Evolutionary conservation across 2,329 filamentous ascomycete genomes (phyloP).

Genomic region (Exophiala mesophila): DNA sequence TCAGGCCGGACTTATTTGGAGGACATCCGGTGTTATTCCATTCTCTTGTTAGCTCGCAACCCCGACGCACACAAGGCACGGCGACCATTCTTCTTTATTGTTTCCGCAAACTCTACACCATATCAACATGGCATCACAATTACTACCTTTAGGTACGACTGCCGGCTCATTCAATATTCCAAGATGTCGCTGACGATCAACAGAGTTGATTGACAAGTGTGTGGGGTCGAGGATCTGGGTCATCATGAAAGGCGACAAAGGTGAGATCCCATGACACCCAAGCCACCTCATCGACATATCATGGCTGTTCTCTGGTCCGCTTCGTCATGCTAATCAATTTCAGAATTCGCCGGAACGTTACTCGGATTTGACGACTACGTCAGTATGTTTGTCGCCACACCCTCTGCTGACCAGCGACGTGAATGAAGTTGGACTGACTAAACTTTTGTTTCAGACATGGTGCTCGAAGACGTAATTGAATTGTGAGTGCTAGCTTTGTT

Average conservation of each 20-base stretch:
- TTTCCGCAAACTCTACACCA: neutral
- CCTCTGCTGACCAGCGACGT: neutral
- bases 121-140: constrained; percentile 63
- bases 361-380: constrained; percentile 99
- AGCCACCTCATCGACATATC: too few relatives aligned
- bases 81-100: too few relatives aligned
- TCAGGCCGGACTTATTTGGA: too few relatives aligned
- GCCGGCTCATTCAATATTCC: too few relatives aligned
- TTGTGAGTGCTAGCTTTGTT: constrained; percentile 68
- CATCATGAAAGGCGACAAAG: constrained; percentile 98
- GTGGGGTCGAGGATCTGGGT: constrained; percentile 98
- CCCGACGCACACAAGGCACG: too few relatives aligned
- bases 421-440: neutral
- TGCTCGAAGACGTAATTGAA: constrained; percentile 93
- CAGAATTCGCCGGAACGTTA: constrained; percentile 92
- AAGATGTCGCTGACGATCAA: constrained; percentile 19
- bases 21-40: too few relatives aligned
- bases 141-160: constrained; percentile 66
- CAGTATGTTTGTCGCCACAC: constrained; percentile 62
- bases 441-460: constrained; percentile 68
- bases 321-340: neutral
- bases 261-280: constrained; percentile 43
- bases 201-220: constrained; percentile 98
- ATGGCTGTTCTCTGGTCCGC: too few relatives aligned
- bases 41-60: too few relatives aligned